Evolutionary conservation across 768 basidiomycete genomes (phyloP), one percentile per base, ranked within the genome.

Genomic region (Leucocoprinus leucothites): DNA sequence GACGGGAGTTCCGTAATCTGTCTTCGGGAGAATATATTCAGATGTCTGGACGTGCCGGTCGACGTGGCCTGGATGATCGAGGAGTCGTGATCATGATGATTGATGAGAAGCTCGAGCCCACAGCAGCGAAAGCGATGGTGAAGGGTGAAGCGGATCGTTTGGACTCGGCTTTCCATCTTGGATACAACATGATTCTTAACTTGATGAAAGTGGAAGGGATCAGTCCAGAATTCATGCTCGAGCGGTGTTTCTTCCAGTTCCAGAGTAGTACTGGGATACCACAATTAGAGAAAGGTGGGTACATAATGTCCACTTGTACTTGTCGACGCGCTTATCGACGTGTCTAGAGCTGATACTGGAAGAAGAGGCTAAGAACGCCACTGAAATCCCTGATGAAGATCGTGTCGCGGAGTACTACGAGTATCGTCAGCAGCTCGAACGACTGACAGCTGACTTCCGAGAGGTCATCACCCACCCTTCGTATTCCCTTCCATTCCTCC

Each of bases 1-100:
- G 97, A 0, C 84, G 83, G 42, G 94, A 95, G 63, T 97, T 97
- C 75, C 82, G 97, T 24, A 92, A 92, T 66, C 76, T 99, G 34
- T 93, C 93, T 0, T 90, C 87, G 0, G 90, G 97, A 55, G 97
- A 99, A 79, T 99, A 99, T 69, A 97, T 98, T 63, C 97, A 99
- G 66, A 99, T 99, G 97, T 95, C 94, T 0, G 97, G 97, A 53
- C 91, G 97, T 54, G 97, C 97, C 1, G 97, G 97, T 59, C 87
- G 97, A 63, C 85, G 97, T 72, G 97, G 97, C 41, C 74, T 98
- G 57, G 97, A 99, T 68, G 96, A 98, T 58, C 85, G 97, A n/a
- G 97, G 97, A 51, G 93, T 98, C 48, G 97, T 99, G 49, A 98
- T 99, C 63, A 91, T 99, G 93, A 98, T 99, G 97, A 91, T 90